phyloP scores from a whole-genome alignment of 768 basidiomycete genomes.

The Agaricus sinodeliciosus region DNA sequence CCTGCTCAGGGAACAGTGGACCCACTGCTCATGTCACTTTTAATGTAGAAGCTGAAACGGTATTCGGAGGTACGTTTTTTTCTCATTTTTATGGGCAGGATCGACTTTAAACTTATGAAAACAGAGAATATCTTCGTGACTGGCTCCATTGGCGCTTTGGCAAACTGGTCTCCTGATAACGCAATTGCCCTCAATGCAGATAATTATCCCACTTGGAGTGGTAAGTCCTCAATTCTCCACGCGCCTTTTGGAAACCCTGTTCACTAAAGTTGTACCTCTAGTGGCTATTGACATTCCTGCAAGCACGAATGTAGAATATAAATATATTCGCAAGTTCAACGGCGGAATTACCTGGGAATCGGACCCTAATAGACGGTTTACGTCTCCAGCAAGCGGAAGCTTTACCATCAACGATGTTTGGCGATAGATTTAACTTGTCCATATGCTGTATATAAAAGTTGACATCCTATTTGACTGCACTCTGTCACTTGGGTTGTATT shows the following conservation, averaged over 20 bases:
- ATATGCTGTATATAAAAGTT: neutral
- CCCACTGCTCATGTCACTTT: slow-evolving; percentile 50
- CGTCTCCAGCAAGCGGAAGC: slow-evolving; percentile 38
- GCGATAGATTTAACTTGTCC: slow-evolving; percentile 19
- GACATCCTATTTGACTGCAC: no score
- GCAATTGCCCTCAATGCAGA: slow-evolving; percentile 49
- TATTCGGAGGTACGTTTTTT: slow-evolving; percentile 43
- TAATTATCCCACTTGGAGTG: slow-evolving; percentile 62
- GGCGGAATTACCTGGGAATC: slow-evolving; percentile 60
- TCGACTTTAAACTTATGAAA: neutral
- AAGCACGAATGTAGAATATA: slow-evolving; percentile 53
- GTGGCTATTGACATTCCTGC: slow-evolving; percentile 59
- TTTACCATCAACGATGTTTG: slow-evolving; percentile 33
- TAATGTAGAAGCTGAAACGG: slow-evolving; percentile 56
- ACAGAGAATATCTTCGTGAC: slow-evolving; percentile 66
- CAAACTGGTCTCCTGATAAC: slow-evolving; percentile 53
- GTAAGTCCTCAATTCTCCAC: slow-evolving; percentile 30
- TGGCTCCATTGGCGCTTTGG: slow-evolving; percentile 49
- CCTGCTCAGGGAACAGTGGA: slow-evolving; percentile 27
- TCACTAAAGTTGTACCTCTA: slow-evolving; percentile 16
- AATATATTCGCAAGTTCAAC: slow-evolving; percentile 58
- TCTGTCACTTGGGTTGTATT: no score
- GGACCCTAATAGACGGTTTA: slow-evolving; percentile 49
- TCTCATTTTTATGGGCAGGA: neutral
- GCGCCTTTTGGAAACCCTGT: neutral